Evolutionary conservation across 441 rosid species (phyloP).

Genomic region (Mallotus japonicus): DNA sequence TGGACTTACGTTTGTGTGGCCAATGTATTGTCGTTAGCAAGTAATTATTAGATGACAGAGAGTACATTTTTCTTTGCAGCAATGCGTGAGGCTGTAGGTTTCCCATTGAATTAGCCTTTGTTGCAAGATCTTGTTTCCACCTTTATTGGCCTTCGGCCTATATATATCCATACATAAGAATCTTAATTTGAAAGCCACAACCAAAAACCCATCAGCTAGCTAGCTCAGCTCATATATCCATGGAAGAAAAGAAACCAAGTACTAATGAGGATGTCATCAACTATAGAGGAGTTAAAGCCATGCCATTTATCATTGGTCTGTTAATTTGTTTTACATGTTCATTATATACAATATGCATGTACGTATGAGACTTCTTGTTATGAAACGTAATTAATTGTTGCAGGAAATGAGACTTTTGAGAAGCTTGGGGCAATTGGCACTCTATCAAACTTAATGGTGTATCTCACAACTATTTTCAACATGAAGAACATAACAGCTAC

Average conservation of each 20-base stretch:
- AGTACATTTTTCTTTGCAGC: too few species aligned
- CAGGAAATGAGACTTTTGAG: slow-evolving; percentile 25
- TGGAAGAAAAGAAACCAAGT: neutral
- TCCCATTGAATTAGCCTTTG: too few species aligned
- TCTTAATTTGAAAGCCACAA: neutral
- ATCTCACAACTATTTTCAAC: slow-evolving; percentile 13
- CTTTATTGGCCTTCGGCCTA: too few species aligned
- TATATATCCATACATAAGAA: neutral
- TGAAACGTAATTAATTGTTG: neutral
- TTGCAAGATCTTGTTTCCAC: too few species aligned
- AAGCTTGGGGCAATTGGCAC: slow-evolving; percentile 18
- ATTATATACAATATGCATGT: too few species aligned
- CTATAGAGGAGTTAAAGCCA: slow-evolving; percentile 14
- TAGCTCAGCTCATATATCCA: neutral
- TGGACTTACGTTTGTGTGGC: too few species aligned
- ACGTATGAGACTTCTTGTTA: too few species aligned
- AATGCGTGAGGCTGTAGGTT: too few species aligned
- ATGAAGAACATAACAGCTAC: slow-evolving; percentile 14
- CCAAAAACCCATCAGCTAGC: neutral
- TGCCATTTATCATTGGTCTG: slow-evolving; percentile 16
- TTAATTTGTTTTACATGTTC: neutral
- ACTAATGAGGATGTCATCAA: neutral
- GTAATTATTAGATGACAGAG: too few species aligned
- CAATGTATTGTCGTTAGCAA: too few species aligned
- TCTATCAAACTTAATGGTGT: slow-evolving; percentile 12